Conservation (phyloP, 2,329 filamentous ascomycete genomes). For the Geoglossum cookeanum region DNA sequence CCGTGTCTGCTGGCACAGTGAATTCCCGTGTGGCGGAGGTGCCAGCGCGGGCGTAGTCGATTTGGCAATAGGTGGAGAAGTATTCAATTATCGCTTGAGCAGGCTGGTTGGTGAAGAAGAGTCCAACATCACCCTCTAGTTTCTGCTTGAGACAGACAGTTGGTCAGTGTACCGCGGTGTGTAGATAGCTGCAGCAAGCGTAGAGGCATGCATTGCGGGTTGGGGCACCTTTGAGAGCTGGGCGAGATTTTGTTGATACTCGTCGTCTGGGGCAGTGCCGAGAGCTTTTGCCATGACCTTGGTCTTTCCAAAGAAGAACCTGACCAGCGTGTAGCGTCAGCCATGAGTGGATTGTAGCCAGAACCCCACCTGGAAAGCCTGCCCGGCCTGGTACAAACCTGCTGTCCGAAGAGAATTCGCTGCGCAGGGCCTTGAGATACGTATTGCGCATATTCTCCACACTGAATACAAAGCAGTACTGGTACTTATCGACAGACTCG, state of each 20-base stretch:
- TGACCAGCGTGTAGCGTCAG: constrained; percentile 20
- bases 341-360: too few species aligned
- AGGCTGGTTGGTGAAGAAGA: constrained; percentile 72
- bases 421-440: constrained; percentile 77
- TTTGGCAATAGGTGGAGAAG: constrained; percentile 52
- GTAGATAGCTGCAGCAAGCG: not conserved
- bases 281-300: constrained; percentile 97
- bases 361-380: not conserved
- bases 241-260: constrained; percentile 62
- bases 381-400: constrained; percentile 34
- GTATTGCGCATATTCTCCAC: constrained; percentile 98
- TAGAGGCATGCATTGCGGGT: not conserved
- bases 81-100: constrained; percentile 48
- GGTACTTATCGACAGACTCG: constrained; percentile 65
- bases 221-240: constrained; percentile 30
- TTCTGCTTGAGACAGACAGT: not conserved
- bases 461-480: constrained; percentile 81
- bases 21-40: constrained; percentile 55
- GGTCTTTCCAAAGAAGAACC: constrained; percentile 96
- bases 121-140: constrained; percentile 54
- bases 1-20: constrained; percentile 61
- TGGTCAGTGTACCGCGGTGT: not conserved
- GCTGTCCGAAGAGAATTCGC: constrained; percentile 58
- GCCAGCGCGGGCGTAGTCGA: constrained; percentile 85
- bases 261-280: constrained; percentile 56